Conservation (phyloP, 192 early-diverging fungal genomes). For the Gigaspora rosea region DNA sequence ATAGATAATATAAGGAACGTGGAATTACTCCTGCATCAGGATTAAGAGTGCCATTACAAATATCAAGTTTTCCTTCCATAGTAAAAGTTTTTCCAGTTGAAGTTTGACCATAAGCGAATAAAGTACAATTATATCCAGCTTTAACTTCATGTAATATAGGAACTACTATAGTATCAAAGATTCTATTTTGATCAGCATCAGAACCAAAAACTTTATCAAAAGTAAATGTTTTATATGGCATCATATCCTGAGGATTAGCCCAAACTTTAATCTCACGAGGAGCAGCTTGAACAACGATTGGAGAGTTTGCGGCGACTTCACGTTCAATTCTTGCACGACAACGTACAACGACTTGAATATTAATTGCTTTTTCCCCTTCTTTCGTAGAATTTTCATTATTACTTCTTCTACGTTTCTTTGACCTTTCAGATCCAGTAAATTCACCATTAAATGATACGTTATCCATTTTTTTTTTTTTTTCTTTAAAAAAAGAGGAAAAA, state of each 20-base stretch:
- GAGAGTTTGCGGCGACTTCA: constrained; percentile 66
- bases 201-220: constrained; percentile 92
- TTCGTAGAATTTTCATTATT: neutral
- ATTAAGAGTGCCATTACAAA: constrained; percentile 45
- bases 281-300: constrained; percentile 57
- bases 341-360: constrained; percentile 81
- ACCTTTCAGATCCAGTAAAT: no score
- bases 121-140: constrained; percentile 76
- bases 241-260: constrained; percentile 49
- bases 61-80: constrained; percentile 88
- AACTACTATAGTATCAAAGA: constrained; percentile 76
- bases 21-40: constrained; percentile 88
- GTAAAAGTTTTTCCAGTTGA: constrained; percentile 96
- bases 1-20: constrained; percentile 78
- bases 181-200: constrained; percentile 69
- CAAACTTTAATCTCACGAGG: constrained; percentile 67
- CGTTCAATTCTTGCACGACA: constrained; percentile 61
- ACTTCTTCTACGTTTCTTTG: neutral
- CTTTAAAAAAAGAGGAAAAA: no score
- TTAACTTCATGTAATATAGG: constrained; percentile 83
- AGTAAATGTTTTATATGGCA: constrained; percentile 69
- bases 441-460: constrained; percentile 3
- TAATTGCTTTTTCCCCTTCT: constrained; percentile 59
- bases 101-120: constrained; percentile 87
- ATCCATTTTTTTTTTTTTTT: neutral